phyloP scores from a whole-genome alignment of 176 grass and related monocot genomes.

The Musa acuminata region DNA sequence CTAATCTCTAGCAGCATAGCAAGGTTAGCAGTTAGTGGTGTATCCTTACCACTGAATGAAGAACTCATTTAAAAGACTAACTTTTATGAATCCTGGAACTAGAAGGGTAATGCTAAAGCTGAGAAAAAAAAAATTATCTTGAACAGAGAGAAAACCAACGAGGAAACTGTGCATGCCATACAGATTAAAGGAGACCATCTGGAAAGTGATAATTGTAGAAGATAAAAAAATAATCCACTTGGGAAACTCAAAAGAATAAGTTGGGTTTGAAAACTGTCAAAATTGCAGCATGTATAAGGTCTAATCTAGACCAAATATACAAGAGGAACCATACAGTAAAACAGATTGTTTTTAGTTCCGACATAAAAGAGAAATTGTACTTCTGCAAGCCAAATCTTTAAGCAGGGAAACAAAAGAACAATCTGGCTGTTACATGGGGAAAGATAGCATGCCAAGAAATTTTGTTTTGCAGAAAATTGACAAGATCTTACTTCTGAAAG shows the following conservation, averaged over 20 bases:
- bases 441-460: conserved; percentile 5
- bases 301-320: background rate
- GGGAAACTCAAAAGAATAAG: background rate
- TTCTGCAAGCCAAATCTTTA: background rate
- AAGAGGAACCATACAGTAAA: background rate
- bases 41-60: too few species aligned
- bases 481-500: conserved; percentile 81
- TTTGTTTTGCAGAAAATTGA: background rate
- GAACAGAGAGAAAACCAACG: too few species aligned
- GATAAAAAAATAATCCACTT: background rate
- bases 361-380: background rate
- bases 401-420: background rate
- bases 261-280: background rate
- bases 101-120: too few species aligned
- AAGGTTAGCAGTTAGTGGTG: too few species aligned
- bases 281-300: background rate
- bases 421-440: background rate
- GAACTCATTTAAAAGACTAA: too few species aligned
- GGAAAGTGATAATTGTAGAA: background rate
- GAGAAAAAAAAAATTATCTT: too few species aligned
- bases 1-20: too few species aligned
- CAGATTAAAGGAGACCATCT: too few species aligned
- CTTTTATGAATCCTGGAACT: too few species aligned
- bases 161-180: too few species aligned
- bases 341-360: background rate